phyloP scores from a whole-genome alignment of 225 moss, liverwort and hornwort species.

The Marchantia paleacea region DNA sequence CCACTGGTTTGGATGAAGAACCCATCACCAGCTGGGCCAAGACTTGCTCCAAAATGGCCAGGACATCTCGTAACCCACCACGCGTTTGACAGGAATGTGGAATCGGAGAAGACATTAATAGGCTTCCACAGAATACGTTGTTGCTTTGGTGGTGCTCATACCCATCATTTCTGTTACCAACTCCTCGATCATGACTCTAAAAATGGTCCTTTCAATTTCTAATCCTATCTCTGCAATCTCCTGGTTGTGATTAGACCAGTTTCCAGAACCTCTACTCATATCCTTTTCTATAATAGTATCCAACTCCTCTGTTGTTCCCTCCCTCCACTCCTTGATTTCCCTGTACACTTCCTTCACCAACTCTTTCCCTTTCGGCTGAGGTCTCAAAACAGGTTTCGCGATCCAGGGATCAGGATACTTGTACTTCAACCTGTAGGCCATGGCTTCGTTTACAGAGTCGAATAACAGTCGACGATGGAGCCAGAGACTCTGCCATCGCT shows the following conservation, averaged over 20 bases:
- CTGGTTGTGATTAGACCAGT: slow-evolving; percentile 58
- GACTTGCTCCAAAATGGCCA: slow-evolving; percentile 29
- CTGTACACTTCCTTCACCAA: slow-evolving; percentile 68
- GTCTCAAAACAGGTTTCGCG: slow-evolving; percentile 34
- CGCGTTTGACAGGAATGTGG: not conserved
- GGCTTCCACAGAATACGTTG: not conserved
- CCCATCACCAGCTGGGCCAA: slow-evolving; percentile 14
- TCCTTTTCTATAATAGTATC: slow-evolving; percentile 76
- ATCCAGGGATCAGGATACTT: slow-evolving; percentile 48
- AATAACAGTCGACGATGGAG: slow-evolving; percentile 65
- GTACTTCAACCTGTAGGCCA: slow-evolving; percentile 49
- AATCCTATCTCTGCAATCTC: slow-evolving; percentile 61
- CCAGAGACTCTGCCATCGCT: slow-evolving; percentile 53
- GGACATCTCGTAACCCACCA: slow-evolving; percentile 9
- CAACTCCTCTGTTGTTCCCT: slow-evolving; percentile 55
- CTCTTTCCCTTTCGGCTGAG: slow-evolving; percentile 39
- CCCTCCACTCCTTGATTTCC: slow-evolving; percentile 62
- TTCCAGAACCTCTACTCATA: slow-evolving; percentile 71
- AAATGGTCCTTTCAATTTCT: slow-evolving; percentile 63
- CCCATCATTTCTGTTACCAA: slow-evolving; percentile 59
- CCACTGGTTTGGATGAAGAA: slow-evolving; percentile 5
- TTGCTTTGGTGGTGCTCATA: slow-evolving; percentile 4
- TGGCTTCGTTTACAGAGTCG: slow-evolving; percentile 60
- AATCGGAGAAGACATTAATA: slow-evolving; percentile 6
- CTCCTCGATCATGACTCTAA: slow-evolving; percentile 64